phyloP scores from a whole-genome alignment of 2,329 filamentous ascomycete genomes.

The Ilyonectria robusta region DNA sequence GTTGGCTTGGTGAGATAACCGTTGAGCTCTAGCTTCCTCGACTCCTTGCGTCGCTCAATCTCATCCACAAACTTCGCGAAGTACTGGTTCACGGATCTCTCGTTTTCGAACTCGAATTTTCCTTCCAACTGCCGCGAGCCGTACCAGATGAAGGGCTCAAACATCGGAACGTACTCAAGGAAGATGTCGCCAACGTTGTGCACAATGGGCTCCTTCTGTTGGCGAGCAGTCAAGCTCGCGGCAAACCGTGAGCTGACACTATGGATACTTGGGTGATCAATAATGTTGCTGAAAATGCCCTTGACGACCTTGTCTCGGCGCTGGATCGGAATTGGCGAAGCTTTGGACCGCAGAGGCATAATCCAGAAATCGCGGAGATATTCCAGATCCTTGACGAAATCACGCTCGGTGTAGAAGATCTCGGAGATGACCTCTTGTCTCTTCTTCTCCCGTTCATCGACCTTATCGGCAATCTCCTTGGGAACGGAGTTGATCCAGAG shows the following conservation, averaged over 20 bases:
- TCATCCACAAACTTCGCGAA: constrained; percentile 97
- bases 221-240: constrained; percentile 87
- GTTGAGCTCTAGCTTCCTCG: constrained; percentile 95
- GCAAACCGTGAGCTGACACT: constrained; percentile 91
- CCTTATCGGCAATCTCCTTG: constrained; percentile 91
- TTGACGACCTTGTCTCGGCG: constrained; percentile 91
- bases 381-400: constrained; percentile 99
- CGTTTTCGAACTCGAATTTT: constrained; percentile 98
- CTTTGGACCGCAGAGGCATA: constrained; percentile 84
- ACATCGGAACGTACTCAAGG: constrained; percentile 89
- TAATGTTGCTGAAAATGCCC: constrained; percentile 95
- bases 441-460: constrained; percentile 94
- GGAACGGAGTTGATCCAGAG: constrained; percentile 99
- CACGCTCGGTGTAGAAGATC: constrained; percentile 97
- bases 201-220: constrained; percentile 92
- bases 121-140: constrained; percentile 96
- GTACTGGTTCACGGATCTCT: constrained; percentile 86
- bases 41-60: constrained; percentile 95
- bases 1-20: constrained; percentile 98
- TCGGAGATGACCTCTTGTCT: constrained; percentile 98
- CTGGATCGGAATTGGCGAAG: constrained; percentile 90
- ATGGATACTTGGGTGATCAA: constrained; percentile 86
- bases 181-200: constrained; percentile 94
- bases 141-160: constrained; percentile 96
- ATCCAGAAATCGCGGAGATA: constrained; percentile 99